phyloP scores from a whole-genome alignment of 768 basidiomycete genomes.

The Saitozyma sp. region DNA sequence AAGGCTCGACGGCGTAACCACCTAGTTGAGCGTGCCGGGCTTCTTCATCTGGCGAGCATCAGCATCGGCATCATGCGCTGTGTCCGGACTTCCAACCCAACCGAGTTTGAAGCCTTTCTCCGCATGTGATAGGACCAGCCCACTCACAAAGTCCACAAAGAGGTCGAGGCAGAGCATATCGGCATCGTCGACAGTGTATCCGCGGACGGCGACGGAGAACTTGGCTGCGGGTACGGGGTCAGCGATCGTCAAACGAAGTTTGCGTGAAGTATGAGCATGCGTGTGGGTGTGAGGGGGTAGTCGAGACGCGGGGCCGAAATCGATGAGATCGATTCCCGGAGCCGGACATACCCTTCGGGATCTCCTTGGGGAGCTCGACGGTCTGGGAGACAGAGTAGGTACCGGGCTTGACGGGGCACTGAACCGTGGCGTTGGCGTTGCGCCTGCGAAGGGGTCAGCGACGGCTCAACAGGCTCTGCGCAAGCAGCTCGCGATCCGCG shows the following conservation, averaged over 20 bases:
- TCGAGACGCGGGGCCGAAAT: too few species aligned
- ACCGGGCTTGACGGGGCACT: slow-evolving; percentile 80
- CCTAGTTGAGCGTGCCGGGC: neutral
- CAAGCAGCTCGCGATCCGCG: too few species aligned
- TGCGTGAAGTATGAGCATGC: neutral
- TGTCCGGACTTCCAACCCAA: neutral
- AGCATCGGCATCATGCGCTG: neutral
- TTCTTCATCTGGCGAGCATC: slow-evolving; percentile 21
- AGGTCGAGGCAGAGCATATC: slow-evolving; percentile 79
- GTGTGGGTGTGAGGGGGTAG: too few species aligned
- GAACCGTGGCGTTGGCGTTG: slow-evolving; percentile 70
- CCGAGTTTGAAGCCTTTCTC: too few species aligned
- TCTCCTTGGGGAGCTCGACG: slow-evolving; percentile 84
- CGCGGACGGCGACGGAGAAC: slow-evolving; percentile 69
- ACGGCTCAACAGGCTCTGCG: too few species aligned
- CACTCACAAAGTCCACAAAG: slow-evolving; percentile 66
- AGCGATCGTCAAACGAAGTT: neutral
- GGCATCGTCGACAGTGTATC: slow-evolving; percentile 70
- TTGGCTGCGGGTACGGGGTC: slow-evolving; percentile 63
- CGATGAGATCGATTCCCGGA: neutral
- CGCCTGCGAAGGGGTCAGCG: slow-evolving; percentile 56
- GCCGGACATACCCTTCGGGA: slow-evolving; percentile 65
- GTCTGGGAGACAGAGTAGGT: slow-evolving; percentile 74
- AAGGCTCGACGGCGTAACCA: too few species aligned
- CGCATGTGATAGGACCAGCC: neutral